Percentiles rank a stretch among this genome's conserved stretches.
Evolutionary conservation across 768 basidiomycete genomes (phyloP).

Genomic region (Tylopilus rubrobrunneus): DNA sequence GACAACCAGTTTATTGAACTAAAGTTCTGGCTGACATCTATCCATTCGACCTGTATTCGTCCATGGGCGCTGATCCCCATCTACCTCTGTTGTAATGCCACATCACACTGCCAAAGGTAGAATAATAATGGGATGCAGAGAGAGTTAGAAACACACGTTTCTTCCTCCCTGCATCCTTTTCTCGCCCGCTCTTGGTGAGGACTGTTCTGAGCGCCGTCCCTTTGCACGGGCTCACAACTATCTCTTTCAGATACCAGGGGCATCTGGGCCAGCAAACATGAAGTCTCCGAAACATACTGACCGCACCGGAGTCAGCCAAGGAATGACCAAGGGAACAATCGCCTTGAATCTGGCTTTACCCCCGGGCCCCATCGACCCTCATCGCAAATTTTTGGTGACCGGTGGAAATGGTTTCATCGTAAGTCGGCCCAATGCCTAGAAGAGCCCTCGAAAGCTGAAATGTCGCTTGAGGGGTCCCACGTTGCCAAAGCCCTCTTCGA

Average conservation of each 20-base stretch:
- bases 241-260: not conserved
- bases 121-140: not conserved
- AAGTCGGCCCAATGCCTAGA: slow-evolving; percentile 10
- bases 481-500: slow-evolving; percentile 39
- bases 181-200: not conserved
- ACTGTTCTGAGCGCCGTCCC: not conserved
- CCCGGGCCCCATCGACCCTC: not conserved
- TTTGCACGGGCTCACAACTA: not conserved
- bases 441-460: not conserved
- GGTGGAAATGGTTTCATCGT: slow-evolving; percentile 58
- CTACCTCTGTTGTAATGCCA: not conserved
- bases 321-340: slow-evolving; percentile 1
- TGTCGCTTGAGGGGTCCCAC: slow-evolving; percentile 44
- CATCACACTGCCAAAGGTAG: not conserved
- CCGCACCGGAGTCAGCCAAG: not conserved
- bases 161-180: not conserved
- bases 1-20: not conserved
- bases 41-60: not conserved
- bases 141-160: slow-evolving; percentile 3
- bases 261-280: not conserved
- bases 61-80: slow-evolving; percentile 2
- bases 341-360: not conserved
- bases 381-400: slow-evolving; percentile 36
- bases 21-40: not conserved
- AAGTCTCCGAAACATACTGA: not conserved